phyloP scores from a whole-genome alignment of 306 rosid genomes.

The Pterocarpus santalinus region DNA sequence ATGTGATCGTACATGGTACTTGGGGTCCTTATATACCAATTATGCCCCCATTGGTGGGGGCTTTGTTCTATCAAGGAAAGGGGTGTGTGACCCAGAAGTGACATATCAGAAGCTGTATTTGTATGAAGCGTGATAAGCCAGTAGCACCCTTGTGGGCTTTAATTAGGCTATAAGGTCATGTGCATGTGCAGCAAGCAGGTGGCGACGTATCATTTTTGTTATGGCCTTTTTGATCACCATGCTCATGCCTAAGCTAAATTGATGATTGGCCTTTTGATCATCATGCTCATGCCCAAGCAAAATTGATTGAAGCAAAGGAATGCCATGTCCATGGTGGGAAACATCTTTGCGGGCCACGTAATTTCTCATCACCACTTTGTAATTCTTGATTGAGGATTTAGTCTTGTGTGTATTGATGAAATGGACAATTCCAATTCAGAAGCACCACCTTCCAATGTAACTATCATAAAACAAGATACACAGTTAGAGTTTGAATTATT shows the following conservation, averaged over 20 bases:
- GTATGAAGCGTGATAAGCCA: constrained; percentile 10
- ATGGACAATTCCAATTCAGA: constrained; percentile 35
- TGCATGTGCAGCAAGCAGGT: background rate
- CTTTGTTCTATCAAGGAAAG: constrained; percentile 19
- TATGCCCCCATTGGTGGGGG: constrained; percentile 43
- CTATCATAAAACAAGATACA: constrained; percentile 15
- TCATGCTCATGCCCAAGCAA: background rate
- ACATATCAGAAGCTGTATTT: constrained; percentile 30
- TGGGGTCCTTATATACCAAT: constrained; percentile 26
- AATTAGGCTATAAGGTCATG: constrained; percentile 22
- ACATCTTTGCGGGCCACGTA: background rate
- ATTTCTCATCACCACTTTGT: constrained; percentile 42
- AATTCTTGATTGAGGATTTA: constrained; percentile 15
- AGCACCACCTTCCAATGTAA: constrained; percentile 16
- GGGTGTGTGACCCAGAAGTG: constrained; percentile 42
- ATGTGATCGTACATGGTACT: constrained; percentile 51
- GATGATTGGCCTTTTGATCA: background rate
- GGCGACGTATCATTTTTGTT: constrained; percentile 10
- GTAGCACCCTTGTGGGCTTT: background rate
- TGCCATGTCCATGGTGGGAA: constrained; percentile 13
- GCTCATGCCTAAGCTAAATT: background rate
- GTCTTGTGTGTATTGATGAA: background rate
- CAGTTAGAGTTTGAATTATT: constrained; percentile 7
- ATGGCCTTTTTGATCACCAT: background rate
- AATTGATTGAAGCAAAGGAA: background rate